Conservation (phyloP, 306 rosid genomes). For the Cicer pinnatifidum region DNA sequence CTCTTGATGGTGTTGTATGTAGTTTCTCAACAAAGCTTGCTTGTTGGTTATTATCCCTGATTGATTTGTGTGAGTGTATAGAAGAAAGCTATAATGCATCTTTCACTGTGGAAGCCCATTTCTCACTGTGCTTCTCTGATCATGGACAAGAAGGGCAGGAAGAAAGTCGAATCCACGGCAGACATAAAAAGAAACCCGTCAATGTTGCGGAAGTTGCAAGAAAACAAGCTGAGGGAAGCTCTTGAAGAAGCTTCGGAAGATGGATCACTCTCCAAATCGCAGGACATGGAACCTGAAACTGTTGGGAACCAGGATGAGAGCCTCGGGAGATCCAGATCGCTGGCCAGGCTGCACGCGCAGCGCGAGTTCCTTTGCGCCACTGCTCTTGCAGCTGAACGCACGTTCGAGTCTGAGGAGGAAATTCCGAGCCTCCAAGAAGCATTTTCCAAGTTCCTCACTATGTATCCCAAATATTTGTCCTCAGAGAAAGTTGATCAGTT, state of each 20-base stretch:
- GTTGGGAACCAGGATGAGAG: constrained; percentile 59
- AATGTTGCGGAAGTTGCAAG: constrained; percentile 80
- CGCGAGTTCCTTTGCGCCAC: constrained; percentile 89
- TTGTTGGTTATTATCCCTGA: constrained; percentile 15
- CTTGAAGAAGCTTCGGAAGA: constrained; percentile 99
- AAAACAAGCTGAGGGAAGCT: constrained; percentile 92
- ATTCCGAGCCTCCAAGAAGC: constrained; percentile 70
- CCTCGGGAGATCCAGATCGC: constrained; percentile 80
- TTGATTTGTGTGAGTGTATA: constrained; percentile 33
- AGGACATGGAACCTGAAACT: constrained; percentile 73
- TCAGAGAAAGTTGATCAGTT: constrained; percentile 88
- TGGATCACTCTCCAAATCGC: constrained; percentile 77
- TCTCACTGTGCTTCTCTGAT: constrained; percentile 90
- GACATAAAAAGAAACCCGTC: constrained; percentile 62
- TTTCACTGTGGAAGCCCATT: constrained; percentile 96
- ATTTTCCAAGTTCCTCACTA: constrained; percentile 76
- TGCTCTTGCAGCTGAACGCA: constrained; percentile 86
- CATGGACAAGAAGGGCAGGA: constrained; percentile 82
- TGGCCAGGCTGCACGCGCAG: constrained; percentile 89
- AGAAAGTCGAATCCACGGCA: constrained; percentile 59
- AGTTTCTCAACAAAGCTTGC: constrained; percentile 7
- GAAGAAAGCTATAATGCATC: constrained; percentile 70
- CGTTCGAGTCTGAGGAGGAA: constrained; percentile 66
- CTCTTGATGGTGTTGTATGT: constrained; percentile 5
- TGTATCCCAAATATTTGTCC: constrained; percentile 87